Evolutionary conservation across 1,284 basidiomycete species (phyloP), one percentile per base, ranked within the genome.

Genomic region (Amylostereum areolatum): DNA sequence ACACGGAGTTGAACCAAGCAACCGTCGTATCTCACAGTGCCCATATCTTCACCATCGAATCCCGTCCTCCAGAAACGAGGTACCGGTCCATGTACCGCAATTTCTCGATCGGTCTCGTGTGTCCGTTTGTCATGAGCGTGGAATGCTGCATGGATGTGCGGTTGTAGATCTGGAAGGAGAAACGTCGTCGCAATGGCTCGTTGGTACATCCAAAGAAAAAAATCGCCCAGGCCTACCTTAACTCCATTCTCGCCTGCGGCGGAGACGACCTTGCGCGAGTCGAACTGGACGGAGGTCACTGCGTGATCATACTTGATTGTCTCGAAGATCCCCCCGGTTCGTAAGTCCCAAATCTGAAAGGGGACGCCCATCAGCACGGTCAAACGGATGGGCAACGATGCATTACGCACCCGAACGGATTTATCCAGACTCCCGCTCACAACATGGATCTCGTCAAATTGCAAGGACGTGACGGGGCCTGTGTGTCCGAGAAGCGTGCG

Each of bases 81-180:
- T 98, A 99, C 52, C 88, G 84, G 69, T 99, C 96, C 85, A 98
- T 97, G 69, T 97, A 99, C 48, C 96, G 79, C 57, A 99, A 71
- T 55, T 80, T 80, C 68, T 97, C 92, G n/a, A 85, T 88, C 0
- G 95, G 94, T 56, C 82, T 84, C 25, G 81, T 89, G 66, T 99
- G 97, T 9, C 96, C 97, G 62, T 98, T 97, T 25, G 88, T 89
- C 41, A 80, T 66, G 47, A 99, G 70, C 34, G 87, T 79, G 8
- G 89, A 88, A 56, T 94, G 86, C 64, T 95, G 90, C 72, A 89
- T 83, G 53, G 88, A 94, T 11, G 93, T 98, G 32, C 96, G 87
- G 68, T 99, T 99, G 71, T 94, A 99, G 40, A 96, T 80, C 91
- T 95, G 59, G 34, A 46, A 40, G 40, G 28, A 37, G 37, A 12